Base-by-base conservation (phyloP, 176 grass and related monocot genomes). In the Oryza longistaminata region DNA sequence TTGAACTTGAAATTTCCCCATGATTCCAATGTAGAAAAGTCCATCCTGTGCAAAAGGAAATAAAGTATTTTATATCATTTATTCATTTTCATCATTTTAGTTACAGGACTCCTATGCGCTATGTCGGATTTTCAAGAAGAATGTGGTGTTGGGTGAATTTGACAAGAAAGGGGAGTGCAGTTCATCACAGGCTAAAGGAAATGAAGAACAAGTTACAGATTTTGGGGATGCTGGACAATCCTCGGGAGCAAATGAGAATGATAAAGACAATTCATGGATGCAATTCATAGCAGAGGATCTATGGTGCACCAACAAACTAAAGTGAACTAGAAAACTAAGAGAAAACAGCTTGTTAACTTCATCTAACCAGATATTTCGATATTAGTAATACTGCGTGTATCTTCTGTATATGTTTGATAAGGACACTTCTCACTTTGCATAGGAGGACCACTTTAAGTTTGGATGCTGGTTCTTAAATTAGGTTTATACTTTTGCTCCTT, bases 61-160 rank as follows among this genome's bases (percentile, higher is more conserved):
- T 55, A 4, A 12, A 68, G 73, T 45, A 52, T 8, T 43, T 80
- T 21, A 71, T 26, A 62, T 80, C 19, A 88, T 37, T 37, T 37
- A 37, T 37, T 37, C 35, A 37, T 61, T 26, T 74, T 44, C 73
- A 40, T 68, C 87, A 42, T 84, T 88, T 10, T 77, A 37, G 67
- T 81, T 49, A 71, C 83, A 98, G 93, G 97, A 99, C 70, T 91
- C 92, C 0, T 99, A 96, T 52, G 97, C 93, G 19, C 46, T 99
- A 52, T 99, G 97, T 86, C 97, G 97, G 82, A 93, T 99, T 70
- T 96, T 99, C 86, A 99, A 99, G 90, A 99, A 99, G 78, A 94
- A 96, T 82, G 93, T 88, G 43, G 78, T 79, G 0, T 73, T 85
- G 19, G 77, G 80, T 60, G 97, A 94, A 64, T 73, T 77, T 65